Conservation (phyloP, 2,329 filamentous ascomycete species). For the Moelleriella libera region DNA sequence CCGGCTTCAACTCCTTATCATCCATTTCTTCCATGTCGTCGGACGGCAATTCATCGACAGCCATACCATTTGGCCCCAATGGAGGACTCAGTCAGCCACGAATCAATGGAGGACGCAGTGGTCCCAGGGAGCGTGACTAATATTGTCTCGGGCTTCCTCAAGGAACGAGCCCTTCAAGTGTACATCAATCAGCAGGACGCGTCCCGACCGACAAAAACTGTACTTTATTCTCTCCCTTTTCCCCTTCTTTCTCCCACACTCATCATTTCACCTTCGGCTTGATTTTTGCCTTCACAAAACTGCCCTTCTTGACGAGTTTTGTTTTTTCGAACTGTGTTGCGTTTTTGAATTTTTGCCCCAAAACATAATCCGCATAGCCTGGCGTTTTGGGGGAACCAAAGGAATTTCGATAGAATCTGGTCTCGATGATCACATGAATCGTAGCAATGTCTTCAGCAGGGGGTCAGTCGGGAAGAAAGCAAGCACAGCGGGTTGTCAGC, state of each 20-base stretch:
- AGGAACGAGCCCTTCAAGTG: too few species aligned
- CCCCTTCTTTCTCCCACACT: neutral
- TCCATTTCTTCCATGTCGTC: conserved; percentile 27
- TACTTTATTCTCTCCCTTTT: neutral
- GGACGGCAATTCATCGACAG: conserved; percentile 19
- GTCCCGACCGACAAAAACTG: neutral
- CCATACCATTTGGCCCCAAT: conserved; percentile 16
- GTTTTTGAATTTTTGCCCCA: neutral
- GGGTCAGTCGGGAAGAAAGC: neutral
- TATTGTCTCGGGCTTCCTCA: too few species aligned
- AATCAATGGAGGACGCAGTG: conserved; percentile 19
- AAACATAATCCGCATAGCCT: conserved; percentile 1
- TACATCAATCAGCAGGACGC: neutral
- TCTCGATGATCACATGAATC: conserved; percentile 3
- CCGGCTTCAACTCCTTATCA: conserved; percentile 22
- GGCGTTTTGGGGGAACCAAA: conserved; percentile 3
- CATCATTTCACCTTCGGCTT: neutral
- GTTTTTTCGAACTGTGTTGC: neutral
- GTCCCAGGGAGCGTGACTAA: neutral
- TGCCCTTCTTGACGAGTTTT: neutral
- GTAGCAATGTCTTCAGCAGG: conserved; percentile 1
- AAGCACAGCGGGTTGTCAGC: neutral
- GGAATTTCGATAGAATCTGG: conserved; percentile 1
- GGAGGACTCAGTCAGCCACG: conserved; percentile 17
- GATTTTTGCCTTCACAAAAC: neutral